Percentiles rank a stretch among this genome's conserved stretches.
These are phyloP conservation scores for Wickerhamiella nectarea DNA, from an alignment of 805 yeast genomes.

Conservation along the genomic window DNA sequence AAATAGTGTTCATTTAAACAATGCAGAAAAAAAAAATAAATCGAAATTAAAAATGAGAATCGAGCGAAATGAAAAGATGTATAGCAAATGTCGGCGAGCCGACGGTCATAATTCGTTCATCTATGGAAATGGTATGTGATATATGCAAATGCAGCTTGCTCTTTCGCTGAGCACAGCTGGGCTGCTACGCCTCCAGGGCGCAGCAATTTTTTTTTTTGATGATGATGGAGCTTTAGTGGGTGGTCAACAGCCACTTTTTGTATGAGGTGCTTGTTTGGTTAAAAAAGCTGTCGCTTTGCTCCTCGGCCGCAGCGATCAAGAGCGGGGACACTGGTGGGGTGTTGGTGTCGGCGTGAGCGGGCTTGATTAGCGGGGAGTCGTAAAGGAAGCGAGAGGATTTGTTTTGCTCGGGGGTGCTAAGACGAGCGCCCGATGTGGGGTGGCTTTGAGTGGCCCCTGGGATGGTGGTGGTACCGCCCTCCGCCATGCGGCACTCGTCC, in stretches of 20 bases:
- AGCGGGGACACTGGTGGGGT: conserved; percentile 19
- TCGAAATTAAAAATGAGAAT: not conserved
- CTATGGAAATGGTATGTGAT: not conserved
- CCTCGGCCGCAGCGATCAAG: conserved; percentile 13
- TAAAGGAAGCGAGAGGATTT: conserved; percentile 15
- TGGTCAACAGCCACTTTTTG: conserved; percentile 7
- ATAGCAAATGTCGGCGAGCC: not conserved
- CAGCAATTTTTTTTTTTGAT: not conserved
- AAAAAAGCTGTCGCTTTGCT: conserved; percentile 2
- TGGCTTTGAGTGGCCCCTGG: not conserved
- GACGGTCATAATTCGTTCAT: not conserved
- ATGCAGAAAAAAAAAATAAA: not conserved
- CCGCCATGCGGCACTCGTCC: conserved; percentile 28
- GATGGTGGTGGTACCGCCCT: not conserved
- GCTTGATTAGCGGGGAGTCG: conserved; percentile 19
- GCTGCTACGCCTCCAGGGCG: not conserved
- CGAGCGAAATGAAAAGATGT: not conserved
- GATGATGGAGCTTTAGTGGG: conserved; percentile 1
- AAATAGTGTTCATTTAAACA: conserved; percentile 50
- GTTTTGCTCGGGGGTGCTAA: not conserved
- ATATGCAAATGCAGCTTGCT: not conserved
- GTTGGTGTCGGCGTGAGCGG: conserved; percentile 11
- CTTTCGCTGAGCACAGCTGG: not conserved
- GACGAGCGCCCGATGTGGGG: not conserved
- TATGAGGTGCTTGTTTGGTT: conserved; percentile 9